Percentiles rank a stretch among this genome's conserved stretches.
Evolutionary conservation across 345 rosid species (phyloP).

Genomic region (Citrus inodora): DNA sequence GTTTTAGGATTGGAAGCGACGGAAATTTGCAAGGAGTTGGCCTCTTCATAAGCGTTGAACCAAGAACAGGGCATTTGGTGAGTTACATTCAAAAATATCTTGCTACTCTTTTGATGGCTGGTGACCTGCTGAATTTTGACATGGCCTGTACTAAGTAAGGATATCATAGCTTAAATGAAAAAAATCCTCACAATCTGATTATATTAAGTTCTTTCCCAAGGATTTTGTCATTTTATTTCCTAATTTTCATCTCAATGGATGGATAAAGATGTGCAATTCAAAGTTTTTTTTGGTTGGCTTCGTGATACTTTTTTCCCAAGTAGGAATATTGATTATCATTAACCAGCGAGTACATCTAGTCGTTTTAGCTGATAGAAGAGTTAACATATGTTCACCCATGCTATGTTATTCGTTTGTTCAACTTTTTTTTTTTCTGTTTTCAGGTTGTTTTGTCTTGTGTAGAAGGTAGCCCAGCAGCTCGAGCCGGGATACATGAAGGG

Average conservation of each 20-base stretch:
- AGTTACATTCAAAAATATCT: slow-evolving; percentile 23
- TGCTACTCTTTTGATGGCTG: neutral
- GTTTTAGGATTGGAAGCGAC: slow-evolving; percentile 83
- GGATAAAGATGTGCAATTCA: neutral
- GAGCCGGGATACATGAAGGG: slow-evolving; percentile 82
- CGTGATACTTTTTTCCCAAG: neutral
- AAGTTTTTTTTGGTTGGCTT: neutral
- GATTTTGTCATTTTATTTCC: neutral
- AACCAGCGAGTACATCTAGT: neutral
- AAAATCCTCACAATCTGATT: neutral
- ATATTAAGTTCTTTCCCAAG: neutral
- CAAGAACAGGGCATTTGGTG: slow-evolving; percentile 82
- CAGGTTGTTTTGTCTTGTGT: slow-evolving; percentile 84
- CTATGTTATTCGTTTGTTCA: neutral
- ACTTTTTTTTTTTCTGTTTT: slow-evolving; percentile 14
- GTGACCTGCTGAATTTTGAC: neutral
- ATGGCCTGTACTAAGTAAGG: neutral
- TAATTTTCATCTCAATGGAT: neutral
- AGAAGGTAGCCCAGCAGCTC: slow-evolving; percentile 88
- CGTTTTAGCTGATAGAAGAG: neutral
- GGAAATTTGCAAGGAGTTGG: slow-evolving; percentile 96
- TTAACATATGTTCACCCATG: neutral
- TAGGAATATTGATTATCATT: neutral
- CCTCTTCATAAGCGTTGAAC: slow-evolving; percentile 66
- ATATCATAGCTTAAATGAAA: neutral